A percentile compares a stretch with the other conserved stretches of the same genome.
phyloP scores from a whole-genome alignment of 371 early-diverging fungal species.

The Ecytonucleospora hepatopenaei region DNA sequence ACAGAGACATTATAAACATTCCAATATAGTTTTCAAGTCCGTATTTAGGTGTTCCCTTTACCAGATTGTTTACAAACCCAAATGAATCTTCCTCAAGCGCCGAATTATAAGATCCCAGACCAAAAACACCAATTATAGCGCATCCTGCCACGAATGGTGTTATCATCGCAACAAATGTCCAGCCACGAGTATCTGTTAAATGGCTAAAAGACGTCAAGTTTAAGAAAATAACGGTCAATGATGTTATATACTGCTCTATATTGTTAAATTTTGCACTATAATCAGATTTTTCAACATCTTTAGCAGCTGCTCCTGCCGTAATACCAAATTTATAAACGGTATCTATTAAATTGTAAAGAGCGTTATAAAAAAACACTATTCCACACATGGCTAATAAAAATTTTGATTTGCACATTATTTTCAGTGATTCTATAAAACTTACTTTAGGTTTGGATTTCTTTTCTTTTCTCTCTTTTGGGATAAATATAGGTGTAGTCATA shows the following conservation, averaged over 20 bases:
- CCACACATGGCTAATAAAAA: conserved; percentile 50
- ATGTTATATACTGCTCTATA: conserved; percentile 46
- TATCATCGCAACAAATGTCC: conserved; percentile 47
- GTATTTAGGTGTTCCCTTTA: conserved; percentile 4
- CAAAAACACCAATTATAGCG: conserved; percentile 20
- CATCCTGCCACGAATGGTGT: conserved; percentile 43
- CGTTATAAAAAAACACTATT: conserved; percentile 54
- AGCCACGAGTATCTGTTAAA: conserved; percentile 49
- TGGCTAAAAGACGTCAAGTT: conserved; percentile 49
- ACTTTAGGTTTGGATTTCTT: conserved; percentile 41
- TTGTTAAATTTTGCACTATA: conserved; percentile 36
- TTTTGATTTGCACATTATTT: conserved; percentile 45
- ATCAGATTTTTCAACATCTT: conserved; percentile 23
- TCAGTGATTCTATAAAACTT: conserved; percentile 47
- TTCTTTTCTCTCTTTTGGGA: conserved; percentile 5
- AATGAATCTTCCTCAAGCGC: conserved; percentile 19
- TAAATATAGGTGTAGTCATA: conserved; percentile 39
- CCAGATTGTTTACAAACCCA: conserved; percentile 16
- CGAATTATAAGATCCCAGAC: conserved; percentile 38
- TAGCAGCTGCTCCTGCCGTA: conserved; percentile 25
- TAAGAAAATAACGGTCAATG: conserved; percentile 43
- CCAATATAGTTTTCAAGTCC: conserved; percentile 34
- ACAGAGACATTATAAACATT: conserved; percentile 21
- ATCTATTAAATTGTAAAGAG: conserved; percentile 52
- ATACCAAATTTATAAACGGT: conserved; percentile 45